Conservation (phyloP, 2,329 filamentous ascomycete genomes). For the Penicillium sp. region DNA sequence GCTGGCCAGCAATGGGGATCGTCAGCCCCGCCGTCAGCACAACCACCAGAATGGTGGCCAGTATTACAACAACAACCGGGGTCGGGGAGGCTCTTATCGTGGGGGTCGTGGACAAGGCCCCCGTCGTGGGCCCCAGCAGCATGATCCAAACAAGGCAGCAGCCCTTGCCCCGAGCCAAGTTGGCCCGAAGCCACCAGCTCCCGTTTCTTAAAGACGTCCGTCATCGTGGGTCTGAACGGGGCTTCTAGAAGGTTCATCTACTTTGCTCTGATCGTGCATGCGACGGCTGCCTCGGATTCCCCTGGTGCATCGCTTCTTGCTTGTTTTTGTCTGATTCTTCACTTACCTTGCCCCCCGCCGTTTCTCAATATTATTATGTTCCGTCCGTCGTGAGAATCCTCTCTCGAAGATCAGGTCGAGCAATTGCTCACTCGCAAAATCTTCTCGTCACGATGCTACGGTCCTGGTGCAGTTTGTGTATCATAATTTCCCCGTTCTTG, state of each 20-base stretch:
- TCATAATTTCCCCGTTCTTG: constrained; percentile 28
- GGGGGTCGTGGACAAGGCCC: constrained; percentile 48
- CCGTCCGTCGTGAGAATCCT: not conserved
- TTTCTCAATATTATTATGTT: not conserved
- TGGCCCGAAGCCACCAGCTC: constrained; percentile 34
- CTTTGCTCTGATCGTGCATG: not conserved
- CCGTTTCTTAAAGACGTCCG: constrained; percentile 28
- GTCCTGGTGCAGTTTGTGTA: constrained; percentile 29
- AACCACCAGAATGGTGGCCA: constrained; percentile 40
- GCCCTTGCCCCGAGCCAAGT: constrained; percentile 31
- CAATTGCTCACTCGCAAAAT: constrained; percentile 10
- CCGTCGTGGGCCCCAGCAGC: constrained; percentile 41
- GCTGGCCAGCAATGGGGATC: constrained; percentile 32
- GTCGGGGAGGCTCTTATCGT: constrained; percentile 47
- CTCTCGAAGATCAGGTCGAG: not conserved
- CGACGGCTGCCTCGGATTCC: not conserved
- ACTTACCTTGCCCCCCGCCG: not conserved
- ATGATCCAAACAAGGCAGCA: constrained; percentile 34
- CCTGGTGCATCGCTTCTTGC: not conserved
- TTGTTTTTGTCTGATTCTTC: not conserved
- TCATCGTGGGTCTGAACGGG: not conserved
- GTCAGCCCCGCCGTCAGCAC: constrained; percentile 37
- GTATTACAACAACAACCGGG: constrained; percentile 37
- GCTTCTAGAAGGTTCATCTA: not conserved
- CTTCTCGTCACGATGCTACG: constrained; percentile 23